Base-by-base conservation (phyloP, 768 basidiomycete genomes). In the Chalciporus chontae region DNA sequence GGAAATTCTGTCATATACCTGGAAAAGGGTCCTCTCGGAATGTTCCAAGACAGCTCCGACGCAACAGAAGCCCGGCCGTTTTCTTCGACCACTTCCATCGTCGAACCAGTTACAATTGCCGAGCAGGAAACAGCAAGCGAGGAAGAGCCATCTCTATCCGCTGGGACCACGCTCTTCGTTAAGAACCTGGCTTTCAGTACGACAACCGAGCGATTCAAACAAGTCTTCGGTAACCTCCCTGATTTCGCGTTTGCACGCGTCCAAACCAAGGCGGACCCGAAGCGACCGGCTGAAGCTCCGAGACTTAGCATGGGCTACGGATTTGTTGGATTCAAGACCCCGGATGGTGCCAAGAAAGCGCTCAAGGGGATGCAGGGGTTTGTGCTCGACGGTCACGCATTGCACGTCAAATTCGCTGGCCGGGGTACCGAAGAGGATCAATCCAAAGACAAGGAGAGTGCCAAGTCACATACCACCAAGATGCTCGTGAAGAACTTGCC, bases 401-500 rank as follows among this genome's bases (percentile, higher is more conserved):
- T 97, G 39, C 79, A 81, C 55, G 87, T 94, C 48, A 86, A 84
- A 65, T 94, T 94, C 50, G 91, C 95, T 3, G 89, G 90, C 17
- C 77, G 94, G 6, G 92, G 91, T 0, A 67, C 64, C 8, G 83
- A 81, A 36, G 87, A 83, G 31, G 82, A 80, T 43, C 73, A 66
- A n/a, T 65, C 67, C 40, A 73, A 62, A 27, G 73, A 66, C 48
- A 69, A 62, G 21, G 71, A 58, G 14, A 56, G 56, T 8, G 67
- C 71, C 26, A 84, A 80, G 71, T 80, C 77, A 43, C 77, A 77
- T 51, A 87, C 88, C 54, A 89, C 93, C 55, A 98, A 97, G 81
- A 85, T 98, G 78, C 83, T 98, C 44, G 92, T 98, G 57, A 98
- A 97, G 81, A 99, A 99, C 61, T 79, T 97, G 47, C 94, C 96